A percentile compares a stretch with the other conserved stretches of the same genome.
Conservation (phyloP, 805 yeast genomes). For the Wickerhamomyces silvicola region DNA sequence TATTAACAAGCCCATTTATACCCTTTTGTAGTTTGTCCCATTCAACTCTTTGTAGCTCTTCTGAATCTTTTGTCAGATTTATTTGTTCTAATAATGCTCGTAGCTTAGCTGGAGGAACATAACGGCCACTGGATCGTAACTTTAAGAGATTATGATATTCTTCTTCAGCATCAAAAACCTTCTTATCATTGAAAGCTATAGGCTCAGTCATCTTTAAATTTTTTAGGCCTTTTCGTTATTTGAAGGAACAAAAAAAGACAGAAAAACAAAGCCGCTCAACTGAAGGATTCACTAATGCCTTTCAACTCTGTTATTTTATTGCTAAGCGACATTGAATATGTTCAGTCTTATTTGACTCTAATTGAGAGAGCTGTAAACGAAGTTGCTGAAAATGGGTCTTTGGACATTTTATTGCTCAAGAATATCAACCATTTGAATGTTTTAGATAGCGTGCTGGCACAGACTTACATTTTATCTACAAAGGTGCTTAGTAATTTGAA, state of each 20-base stretch:
- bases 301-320: conserved; percentile 15
- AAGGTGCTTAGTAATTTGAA: conserved; percentile 5
- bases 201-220: background rate
- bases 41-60: conserved; percentile 41
- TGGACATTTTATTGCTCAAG: conserved; percentile 16
- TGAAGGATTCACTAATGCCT: too few relatives aligned
- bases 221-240: background rate
- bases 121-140: conserved; percentile 38
- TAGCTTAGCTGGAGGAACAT: conserved; percentile 50
- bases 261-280: conserved; percentile 1
- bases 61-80: conserved; percentile 22
- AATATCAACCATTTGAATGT: conserved; percentile 13
- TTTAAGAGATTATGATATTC: conserved; percentile 32
- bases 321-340: conserved; percentile 9
- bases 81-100: conserved; percentile 34
- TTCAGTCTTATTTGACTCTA: conserved; percentile 16
- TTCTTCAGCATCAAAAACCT: conserved; percentile 20
- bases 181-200: background rate
- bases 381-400: conserved; percentile 8
- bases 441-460: conserved; percentile 18
- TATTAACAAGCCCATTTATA: conserved; percentile 44
- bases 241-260: background rate
- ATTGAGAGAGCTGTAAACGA: conserved; percentile 11
- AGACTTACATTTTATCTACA: conserved; percentile 14
- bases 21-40: conserved; percentile 50